A percentile compares a stretch with the other conserved stretches of the same genome.
phyloP scores from a whole-genome alignment of 805 yeast genomes.

The Nakazawaea holstii region DNA sequence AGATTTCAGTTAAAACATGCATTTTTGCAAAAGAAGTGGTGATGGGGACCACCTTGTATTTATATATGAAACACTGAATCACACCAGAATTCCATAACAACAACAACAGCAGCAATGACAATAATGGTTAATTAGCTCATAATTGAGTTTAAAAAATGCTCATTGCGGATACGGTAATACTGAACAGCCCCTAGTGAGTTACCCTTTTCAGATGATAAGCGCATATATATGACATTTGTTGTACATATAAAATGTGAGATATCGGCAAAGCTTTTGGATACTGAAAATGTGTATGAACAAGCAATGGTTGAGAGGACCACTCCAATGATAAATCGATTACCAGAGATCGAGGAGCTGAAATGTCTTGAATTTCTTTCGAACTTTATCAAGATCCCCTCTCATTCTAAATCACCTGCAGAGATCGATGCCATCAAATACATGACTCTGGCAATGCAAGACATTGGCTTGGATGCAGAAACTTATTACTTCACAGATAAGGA shows the following conservation, averaged over 20 bases:
- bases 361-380: slow-evolving; percentile 22
- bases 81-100: no score
- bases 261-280: neutral
- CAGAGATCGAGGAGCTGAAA: slow-evolving; percentile 18
- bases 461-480: slow-evolving; percentile 21
- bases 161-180: neutral
- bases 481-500: slow-evolving; percentile 18
- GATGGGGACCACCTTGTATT: neutral
- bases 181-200: neutral
- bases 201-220: neutral
- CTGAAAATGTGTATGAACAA: neutral
- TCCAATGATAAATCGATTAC: slow-evolving; percentile 13
- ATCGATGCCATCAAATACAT: slow-evolving; percentile 23
- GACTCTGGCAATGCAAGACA: slow-evolving; percentile 20
- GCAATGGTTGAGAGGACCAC: slow-evolving; percentile 6
- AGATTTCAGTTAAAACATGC: no score
- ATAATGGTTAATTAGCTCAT: no score
- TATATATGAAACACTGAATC: no score
- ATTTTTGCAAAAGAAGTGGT: no score
- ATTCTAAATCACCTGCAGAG: slow-evolving; percentile 21
- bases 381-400: slow-evolving; percentile 25
- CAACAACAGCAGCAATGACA: no score
- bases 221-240: no score
- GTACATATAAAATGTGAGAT: neutral
- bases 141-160: neutral